Evolutionary conservation across 2,329 filamentous ascomycete genomes (phyloP), one percentile per base, ranked within the genome.

Genomic region (Penicillium sp.): DNA sequence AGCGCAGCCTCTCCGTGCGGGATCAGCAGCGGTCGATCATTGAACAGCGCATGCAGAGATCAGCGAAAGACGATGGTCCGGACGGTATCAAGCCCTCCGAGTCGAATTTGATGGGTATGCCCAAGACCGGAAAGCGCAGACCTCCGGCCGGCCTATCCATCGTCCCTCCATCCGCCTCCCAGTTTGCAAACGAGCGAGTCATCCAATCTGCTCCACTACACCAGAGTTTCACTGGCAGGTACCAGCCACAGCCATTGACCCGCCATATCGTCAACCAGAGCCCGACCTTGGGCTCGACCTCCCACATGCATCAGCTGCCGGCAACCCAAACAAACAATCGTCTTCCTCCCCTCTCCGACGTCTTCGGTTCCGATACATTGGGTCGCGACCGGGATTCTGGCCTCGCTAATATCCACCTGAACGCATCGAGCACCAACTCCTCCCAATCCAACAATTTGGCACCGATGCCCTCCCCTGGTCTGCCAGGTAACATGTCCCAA

Each of bases 1-100:
- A 97, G 77, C 87, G 93, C 66, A 97, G 94, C 76, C 86, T 97
- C 76, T 92, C 90, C 46, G 93, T 99, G 31, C 84, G 93, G 62
- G 93, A 99, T 66, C 91, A 96, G 73, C 94, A 99, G 76, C 85
- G 93, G 65, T 90, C 91, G 64, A 93, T 99, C 66, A 99, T 99
- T 67, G 94, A 97, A 77, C 88, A 91, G 37, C 86, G 94, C 70
- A 79, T 93, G 67, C 92, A 97, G 69, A 93, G 93, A 76, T 90
- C 93, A 50, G 90, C 89, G 21, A 93, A 93, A 68, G 88, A 89
- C 43, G 89, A 91, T 59, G 86, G 85, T 17, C 82, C 84, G 21
- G 85, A 85, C 40, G 80, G 79, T 13, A 72, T 78, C 49, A 87
- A 83, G 69, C 84, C 87, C 40, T 77, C 77, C 31, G 79, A 82